Base-by-base conservation (phyloP, 495 filamentous ascomycete genomes). In the Barbatosphaeria neglecta region DNA sequence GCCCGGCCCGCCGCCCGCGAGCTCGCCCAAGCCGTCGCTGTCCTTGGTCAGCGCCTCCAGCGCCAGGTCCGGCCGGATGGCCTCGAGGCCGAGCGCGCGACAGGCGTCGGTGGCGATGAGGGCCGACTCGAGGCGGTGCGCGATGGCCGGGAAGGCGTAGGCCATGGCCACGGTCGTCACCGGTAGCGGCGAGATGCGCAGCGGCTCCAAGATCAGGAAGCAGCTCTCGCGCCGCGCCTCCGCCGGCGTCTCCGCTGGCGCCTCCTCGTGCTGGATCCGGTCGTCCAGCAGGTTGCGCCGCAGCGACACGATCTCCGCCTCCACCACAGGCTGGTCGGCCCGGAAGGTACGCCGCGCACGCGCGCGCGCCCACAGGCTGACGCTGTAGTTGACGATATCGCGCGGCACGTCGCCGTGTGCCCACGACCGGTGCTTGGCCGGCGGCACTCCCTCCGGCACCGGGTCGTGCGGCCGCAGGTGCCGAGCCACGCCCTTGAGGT, bases 21-120 rank as follows among this genome's bases (percentile, higher is more conserved):
- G 82, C 40, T 95, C 88, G 27, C 86, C 86, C 2, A 81, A 83
- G 53, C 95, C 94, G 54, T 95, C 87, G 7, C 87, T 89, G 56
- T 97, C 89, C 56, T 98, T 97, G 1, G 92, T 98, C 22, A 96
- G 71, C 1, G 92, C 89, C 56, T 96, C 93, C 1, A 98, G 68
- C 0, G 90, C 90, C 40, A 87, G 69, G 6, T 74, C 75, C 0
- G 84, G 75, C 6, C 66, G 65, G n/a, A 94, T 66, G 15, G 2
- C 22, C 7, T 86, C 55, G 8, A 78, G 59, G 11, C 76, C 63
- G 40, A 82, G 80, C 11, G 78, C 77, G 17, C 45, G 50, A 55
- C 69, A 74, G 9, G 62, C 63, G 48, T 98, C 90, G 5, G 85
- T 60, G 0, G 84, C 82, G 46, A 96, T 83, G 15, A 98, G 67